Evolutionary conservation across 176 grass and related monocot species (phyloP).

Genomic region (Thalia dealbata): DNA sequence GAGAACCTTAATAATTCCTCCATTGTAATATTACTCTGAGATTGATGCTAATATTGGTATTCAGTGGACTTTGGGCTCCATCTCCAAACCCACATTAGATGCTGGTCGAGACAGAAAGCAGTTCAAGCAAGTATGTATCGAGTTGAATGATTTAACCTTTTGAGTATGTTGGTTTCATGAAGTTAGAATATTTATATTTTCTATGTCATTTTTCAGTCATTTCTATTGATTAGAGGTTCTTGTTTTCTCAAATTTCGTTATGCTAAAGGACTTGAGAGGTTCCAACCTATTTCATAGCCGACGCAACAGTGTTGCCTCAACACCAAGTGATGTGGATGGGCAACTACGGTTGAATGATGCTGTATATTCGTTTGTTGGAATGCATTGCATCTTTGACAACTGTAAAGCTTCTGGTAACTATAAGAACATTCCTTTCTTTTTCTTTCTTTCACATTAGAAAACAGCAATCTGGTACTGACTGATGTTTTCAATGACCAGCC

Average conservation of each 20-base stretch:
- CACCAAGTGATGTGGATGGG: slow-evolving; percentile 44
- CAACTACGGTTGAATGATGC: slow-evolving; percentile 52
- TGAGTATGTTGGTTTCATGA: background rate
- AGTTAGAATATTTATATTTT: background rate
- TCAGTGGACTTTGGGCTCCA: slow-evolving; percentile 54
- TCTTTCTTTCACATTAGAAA: background rate
- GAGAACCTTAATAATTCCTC: no score
- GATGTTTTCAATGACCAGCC: slow-evolving; percentile 37
- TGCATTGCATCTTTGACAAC: slow-evolving; percentile 97
- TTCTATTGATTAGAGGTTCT: background rate
- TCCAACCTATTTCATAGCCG: slow-evolving; percentile 42
- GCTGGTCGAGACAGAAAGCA: slow-evolving; percentile 57
- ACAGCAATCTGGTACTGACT: slow-evolving; percentile 4
- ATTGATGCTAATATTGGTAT: slow-evolving; percentile 20
- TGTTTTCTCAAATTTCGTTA: slow-evolving; percentile 14
- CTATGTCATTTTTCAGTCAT: background rate
- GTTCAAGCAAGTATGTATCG: slow-evolving; percentile 50
- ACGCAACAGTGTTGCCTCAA: slow-evolving; percentile 49
- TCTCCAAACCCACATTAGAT: slow-evolving; percentile 30
- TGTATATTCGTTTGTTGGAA: slow-evolving; percentile 95
- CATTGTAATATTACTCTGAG: no score
- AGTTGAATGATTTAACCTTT: background rate
- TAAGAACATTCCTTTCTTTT: slow-evolving; percentile 5
- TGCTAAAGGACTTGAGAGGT: slow-evolving; percentile 57
- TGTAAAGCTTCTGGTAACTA: slow-evolving; percentile 85